Evolutionary conservation across 129 eudicot genomes (phyloP).

Genomic region (Helianthus tuberosus): DNA sequence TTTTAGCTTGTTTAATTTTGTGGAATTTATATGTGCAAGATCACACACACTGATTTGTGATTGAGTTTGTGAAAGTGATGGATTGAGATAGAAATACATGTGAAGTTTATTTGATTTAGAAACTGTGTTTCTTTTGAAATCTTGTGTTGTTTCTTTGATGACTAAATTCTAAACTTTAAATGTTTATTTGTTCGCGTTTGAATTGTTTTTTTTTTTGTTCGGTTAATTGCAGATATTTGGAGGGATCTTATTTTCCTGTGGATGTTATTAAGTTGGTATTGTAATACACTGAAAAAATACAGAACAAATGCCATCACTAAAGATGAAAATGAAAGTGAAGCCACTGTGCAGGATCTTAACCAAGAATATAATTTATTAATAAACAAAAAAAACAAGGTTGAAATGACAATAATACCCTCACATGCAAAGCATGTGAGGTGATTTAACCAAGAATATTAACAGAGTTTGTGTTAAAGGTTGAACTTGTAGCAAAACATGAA

Average conservation of each 20-base stretch:
- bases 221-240: conserved; percentile 30
- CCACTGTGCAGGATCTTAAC: too few species aligned
- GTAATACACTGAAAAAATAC: conserved; percentile 26
- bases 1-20: conserved; percentile 1
- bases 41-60: conserved; percentile 12
- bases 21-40: conserved; percentile 1
- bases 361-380: too few species aligned
- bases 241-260: conserved; percentile 40
- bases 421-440: too few species aligned
- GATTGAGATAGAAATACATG: background rate
- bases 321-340: conserved; percentile 94
- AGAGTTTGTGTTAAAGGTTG: too few species aligned
- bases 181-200: background rate
- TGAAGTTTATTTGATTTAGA: conserved; percentile 1
- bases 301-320: conserved; percentile 95
- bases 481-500: too few species aligned
- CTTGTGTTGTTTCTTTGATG: background rate
- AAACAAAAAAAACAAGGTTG: too few species aligned
- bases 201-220: background rate
- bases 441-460: too few species aligned
- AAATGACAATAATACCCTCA: too few species aligned
- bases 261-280: conserved; percentile 44
- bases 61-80: conserved; percentile 10
- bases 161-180: background rate
- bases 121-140: background rate